Evolutionary conservation across 352 stramenopile genomes (phyloP), one percentile per base, ranked within the genome.

Genomic region (Aphanomyces euteiches): DNA sequence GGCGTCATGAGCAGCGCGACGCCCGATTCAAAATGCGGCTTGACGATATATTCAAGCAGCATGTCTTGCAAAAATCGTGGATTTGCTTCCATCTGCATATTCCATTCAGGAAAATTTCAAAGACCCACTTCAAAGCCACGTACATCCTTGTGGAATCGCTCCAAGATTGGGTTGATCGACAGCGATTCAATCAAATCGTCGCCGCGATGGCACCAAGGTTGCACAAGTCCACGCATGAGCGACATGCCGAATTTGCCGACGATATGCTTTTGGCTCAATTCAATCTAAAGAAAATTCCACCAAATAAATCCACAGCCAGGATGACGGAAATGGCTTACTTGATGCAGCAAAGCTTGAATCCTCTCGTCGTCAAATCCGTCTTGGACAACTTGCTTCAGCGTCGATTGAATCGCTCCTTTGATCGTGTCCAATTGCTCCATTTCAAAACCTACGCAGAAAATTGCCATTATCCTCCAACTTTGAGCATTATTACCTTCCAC

Each of bases 231-330:
- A 59, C 90, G 85, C 82, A 94, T 84, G 17, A 93, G 69, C 19
- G 85, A 84, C 66, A 94, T 73, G 0, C 87, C 87, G 78, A 94
- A 94, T 65, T 92, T 90, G 56, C 83, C 82, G 0, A 86, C 82
- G 36, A 94, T 85, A 69, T 94, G 85, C 68, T 94, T 94, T n/a
- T 88, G 74, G 69, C 81, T 90, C 61, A 94, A 72, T 69, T 94
- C 87, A 34, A 94, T 72, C 72, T 70, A 68, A n/a, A n/a, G 1
- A 43, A 56, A 7, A 13, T 13, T 28, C 38, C 12, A 34, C 19
- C 53, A 67, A 38, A 7, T 12, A 15, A 67, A 28, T 28, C 28
- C 28, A 28, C 28, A 28, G 2, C 28, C 28, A 28, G 28, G 28
- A 28, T 28, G 28, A 28, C 28, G 28, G 7, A 41, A 12, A 41